A percentile compares a stretch with the other conserved stretches of the same genome.
Conservation (phyloP, 2,329 filamentous ascomycete species). For the Ascochyta lentis region DNA sequence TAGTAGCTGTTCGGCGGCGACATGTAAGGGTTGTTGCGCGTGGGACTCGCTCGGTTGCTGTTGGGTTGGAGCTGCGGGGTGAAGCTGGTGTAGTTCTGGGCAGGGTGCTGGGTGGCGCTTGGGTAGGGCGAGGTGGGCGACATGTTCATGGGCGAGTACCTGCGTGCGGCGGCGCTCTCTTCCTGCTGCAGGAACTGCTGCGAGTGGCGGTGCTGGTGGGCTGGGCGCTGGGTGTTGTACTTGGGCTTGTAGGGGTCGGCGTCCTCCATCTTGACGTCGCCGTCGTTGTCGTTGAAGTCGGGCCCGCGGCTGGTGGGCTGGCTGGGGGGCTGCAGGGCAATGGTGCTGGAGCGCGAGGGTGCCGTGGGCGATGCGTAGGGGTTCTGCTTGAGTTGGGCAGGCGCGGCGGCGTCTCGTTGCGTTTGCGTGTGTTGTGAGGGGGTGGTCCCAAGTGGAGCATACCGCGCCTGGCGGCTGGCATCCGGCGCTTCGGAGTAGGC, state of each 20-base stretch:
- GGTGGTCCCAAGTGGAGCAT: conserved; percentile 46
- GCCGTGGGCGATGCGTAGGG: conserved; percentile 33
- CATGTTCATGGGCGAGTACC: conserved; percentile 96
- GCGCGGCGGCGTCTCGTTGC: conserved; percentile 40
- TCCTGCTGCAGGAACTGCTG: conserved; percentile 76
- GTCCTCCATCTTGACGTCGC: conserved; percentile 76
- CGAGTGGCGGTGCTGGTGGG: conserved; percentile 77
- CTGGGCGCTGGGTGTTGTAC: conserved; percentile 76
- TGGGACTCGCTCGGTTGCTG: conserved; percentile 79
- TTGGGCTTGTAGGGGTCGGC: conserved; percentile 86
- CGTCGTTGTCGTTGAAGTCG: conserved; percentile 53
- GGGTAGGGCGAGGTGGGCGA: conserved; percentile 82
- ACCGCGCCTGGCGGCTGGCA: conserved; percentile 46
- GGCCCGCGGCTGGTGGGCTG: conserved; percentile 37
- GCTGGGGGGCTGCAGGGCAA: conserved; percentile 25
- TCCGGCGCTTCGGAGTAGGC: conserved; percentile 44
- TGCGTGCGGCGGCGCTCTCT: conserved; percentile 81
- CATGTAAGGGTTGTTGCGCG: conserved; percentile 66
- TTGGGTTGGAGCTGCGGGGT: conserved; percentile 49
- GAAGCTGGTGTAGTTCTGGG: conserved; percentile 51
- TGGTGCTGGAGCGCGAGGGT: conserved; percentile 16
- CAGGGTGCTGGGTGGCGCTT: conserved; percentile 62
- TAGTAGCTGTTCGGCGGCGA: conserved; percentile 65
- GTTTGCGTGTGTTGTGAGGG: conserved; percentile 42
- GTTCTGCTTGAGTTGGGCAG: conserved; percentile 46